Percentiles rank a stretch among this genome's conserved stretches.
These are phyloP conservation scores for Vitis riparia DNA, from an alignment of 164 flowering plant genomes.

Conservation along the genomic window DNA sequence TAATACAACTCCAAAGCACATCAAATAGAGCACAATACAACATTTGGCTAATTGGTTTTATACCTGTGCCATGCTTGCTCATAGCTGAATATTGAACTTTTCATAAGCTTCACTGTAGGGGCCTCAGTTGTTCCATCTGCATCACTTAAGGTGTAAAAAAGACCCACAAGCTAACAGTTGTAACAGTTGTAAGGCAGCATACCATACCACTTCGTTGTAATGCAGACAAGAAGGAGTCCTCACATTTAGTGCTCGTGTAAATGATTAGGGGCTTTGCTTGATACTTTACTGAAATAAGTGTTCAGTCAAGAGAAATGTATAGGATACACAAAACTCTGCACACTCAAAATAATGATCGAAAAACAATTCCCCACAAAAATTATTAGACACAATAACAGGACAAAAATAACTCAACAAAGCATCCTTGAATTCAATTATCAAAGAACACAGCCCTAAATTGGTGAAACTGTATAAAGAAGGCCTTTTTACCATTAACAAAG, in stretches of 20 bases:
- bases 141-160: slow-evolving; percentile 22
- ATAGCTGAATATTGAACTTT: slow-evolving; percentile 93
- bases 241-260: slow-evolving; percentile 91
- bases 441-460: background rate
- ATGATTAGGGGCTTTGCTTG: slow-evolving; percentile 83
- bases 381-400: background rate
- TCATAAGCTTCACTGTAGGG: slow-evolving; percentile 75
- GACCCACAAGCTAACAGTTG: background rate
- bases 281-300: slow-evolving; percentile 70
- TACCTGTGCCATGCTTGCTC: slow-evolving; percentile 99
- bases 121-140: slow-evolving; percentile 64
- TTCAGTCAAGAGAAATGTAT: background rate
- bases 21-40: background rate
- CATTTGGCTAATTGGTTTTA: background rate
- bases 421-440: background rate
- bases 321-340: background rate
- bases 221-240: slow-evolving; percentile 79
- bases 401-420: background rate
- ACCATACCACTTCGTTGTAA: slow-evolving; percentile 89
- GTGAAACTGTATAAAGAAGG: background rate
- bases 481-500: background rate
- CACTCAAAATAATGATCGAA: background rate
- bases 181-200: slow-evolving; percentile 14
- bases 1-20: background rate
- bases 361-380: background rate